Evolutionary conservation across 768 basidiomycete species (phyloP).

Genomic region (Xanthoconium stramineum): DNA sequence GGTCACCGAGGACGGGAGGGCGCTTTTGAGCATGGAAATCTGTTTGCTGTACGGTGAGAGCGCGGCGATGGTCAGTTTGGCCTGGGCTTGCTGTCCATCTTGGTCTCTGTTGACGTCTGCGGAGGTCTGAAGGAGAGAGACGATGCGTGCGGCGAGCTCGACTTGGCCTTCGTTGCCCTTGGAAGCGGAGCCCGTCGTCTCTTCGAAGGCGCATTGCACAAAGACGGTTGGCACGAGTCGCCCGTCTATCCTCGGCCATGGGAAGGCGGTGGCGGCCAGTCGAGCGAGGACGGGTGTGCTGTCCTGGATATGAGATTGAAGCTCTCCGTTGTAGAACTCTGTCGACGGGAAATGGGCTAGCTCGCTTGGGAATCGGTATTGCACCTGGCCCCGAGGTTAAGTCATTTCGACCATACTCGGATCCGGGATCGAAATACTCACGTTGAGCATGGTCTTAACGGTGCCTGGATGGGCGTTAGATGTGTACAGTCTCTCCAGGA

Average conservation of each 20-base stretch:
- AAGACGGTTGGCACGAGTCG: slow-evolving; percentile 52
- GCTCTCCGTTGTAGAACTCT: slow-evolving; percentile 58
- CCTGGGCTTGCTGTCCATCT: too few species aligned
- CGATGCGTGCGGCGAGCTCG: slow-evolving; percentile 45
- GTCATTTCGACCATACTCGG: not conserved
- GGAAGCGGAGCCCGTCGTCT: slow-evolving; percentile 56
- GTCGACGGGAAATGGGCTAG: slow-evolving; percentile 59
- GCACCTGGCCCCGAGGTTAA: slow-evolving; percentile 35
- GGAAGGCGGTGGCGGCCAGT: slow-evolving; percentile 45
- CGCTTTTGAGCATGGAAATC: slow-evolving; percentile 42
- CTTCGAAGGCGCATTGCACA: slow-evolving; percentile 53
- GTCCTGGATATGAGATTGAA: slow-evolving; percentile 45
- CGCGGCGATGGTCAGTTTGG: slow-evolving; percentile 13
- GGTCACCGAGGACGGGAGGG: slow-evolving; percentile 26
- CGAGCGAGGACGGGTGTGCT: slow-evolving; percentile 36
- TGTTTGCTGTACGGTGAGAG: slow-evolving; percentile 64
- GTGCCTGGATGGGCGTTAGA: slow-evolving; percentile 33
- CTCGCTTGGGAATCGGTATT: slow-evolving; percentile 60
- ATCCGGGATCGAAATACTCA: slow-evolving; percentile 14
- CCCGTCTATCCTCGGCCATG: slow-evolving; percentile 46
- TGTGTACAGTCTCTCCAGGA: slow-evolving; percentile 59
- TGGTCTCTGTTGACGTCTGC: not conserved
- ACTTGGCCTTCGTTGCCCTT: slow-evolving; percentile 63
- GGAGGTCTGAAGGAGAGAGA: slow-evolving; percentile 37
- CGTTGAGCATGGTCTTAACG: slow-evolving; percentile 61